Conservation (phyloP, 768 basidiomycete genomes). For the Naganishia vishniacii region DNA sequence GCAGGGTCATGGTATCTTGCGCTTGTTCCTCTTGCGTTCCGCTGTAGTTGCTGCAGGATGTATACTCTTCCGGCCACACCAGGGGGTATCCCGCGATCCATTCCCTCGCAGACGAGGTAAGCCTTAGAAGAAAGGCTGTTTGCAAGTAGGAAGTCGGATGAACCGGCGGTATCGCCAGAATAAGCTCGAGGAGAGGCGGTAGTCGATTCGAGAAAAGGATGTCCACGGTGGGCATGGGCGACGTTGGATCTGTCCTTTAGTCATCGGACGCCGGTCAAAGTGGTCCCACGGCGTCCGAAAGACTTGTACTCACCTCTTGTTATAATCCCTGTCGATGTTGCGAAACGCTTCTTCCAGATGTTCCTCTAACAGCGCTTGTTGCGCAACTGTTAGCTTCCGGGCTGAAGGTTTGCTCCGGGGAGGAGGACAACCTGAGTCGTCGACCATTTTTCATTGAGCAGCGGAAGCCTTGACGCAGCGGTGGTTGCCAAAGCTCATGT, state of each 20-base stretch:
- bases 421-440: background rate
- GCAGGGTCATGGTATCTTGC: background rate
- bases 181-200: background rate
- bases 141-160: background rate
- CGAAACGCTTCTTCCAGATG: constrained; percentile 5
- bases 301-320: constrained; percentile 11
- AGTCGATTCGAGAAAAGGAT: background rate
- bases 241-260: constrained; percentile 3
- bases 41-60: no score
- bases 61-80: background rate
- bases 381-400: constrained; percentile 2
- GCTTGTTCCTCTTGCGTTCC: background rate
- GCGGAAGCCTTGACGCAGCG: no score
- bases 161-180: constrained; percentile 1
- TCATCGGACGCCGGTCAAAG: no score
- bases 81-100: constrained; percentile 17
- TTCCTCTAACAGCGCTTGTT: constrained; percentile 5
- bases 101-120: constrained; percentile 5
- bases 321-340: constrained; percentile 16
- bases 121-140: background rate
- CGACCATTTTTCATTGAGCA: no score
- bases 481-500: no score
- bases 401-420: background rate
- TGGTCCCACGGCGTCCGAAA: no score
- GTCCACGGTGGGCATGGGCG: background rate